phyloP scores from a whole-genome alignment of 352 stramenopile genomes.

The Peronosclerospora sorghi region DNA sequence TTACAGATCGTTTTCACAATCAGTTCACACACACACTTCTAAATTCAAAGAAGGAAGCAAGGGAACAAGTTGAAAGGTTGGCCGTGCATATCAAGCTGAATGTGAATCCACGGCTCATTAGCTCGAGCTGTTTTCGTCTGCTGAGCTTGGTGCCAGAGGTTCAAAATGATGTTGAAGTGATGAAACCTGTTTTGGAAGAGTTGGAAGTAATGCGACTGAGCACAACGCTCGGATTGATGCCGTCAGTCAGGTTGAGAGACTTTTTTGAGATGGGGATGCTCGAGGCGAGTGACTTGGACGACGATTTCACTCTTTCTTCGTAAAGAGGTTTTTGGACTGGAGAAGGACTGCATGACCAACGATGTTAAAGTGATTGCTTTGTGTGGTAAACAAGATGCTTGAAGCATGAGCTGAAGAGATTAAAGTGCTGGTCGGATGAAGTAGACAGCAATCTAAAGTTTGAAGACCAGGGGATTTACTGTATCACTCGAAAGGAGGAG shows the following conservation, averaged over 20 bases:
- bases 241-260: conserved; percentile 32
- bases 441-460: conserved; percentile 25
- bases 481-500: conserved; percentile 6
- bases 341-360: conserved; percentile 1
- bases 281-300: conserved; percentile 42
- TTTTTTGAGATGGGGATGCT: conserved; percentile 51
- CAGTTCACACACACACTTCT: too few relatives aligned
- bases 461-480: conserved; percentile 54
- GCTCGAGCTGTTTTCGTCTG: conserved; percentile 39
- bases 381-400: conserved; percentile 55
- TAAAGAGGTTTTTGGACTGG: conserved; percentile 27
- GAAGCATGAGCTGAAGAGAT: conserved; percentile 23
- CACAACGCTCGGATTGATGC: conserved; percentile 37
- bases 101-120: conserved; percentile 13
- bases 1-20: too few relatives aligned
- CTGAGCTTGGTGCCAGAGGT: conserved; percentile 36
- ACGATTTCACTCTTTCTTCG: conserved; percentile 50
- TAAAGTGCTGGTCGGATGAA: conserved; percentile 33
- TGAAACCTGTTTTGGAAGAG: conserved; percentile 61
- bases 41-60: conserved; percentile 3
- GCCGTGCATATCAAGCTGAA: conserved; percentile 13
- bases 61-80: not conserved
- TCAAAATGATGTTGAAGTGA: conserved; percentile 57
- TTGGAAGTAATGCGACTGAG: conserved; percentile 58
- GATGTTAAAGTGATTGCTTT: conserved; percentile 29